Percentiles rank a stretch among this genome's conserved stretches.
Conservation (phyloP, 1,139 yeast species). For the Pichia norvegensis region DNA sequence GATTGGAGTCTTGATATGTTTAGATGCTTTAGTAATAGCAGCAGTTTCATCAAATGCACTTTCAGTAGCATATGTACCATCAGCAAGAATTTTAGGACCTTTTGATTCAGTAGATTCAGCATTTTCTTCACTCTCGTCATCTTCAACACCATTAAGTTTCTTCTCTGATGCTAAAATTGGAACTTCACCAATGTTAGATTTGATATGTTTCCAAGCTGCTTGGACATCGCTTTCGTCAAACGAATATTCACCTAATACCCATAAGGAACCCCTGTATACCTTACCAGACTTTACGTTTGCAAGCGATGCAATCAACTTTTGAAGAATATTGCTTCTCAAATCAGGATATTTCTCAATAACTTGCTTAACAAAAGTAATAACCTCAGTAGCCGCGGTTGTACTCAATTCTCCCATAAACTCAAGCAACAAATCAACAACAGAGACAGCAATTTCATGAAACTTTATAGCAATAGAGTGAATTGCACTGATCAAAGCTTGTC, state of each 20-base stretch:
- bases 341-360: constrained; percentile 89
- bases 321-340: constrained; percentile 59
- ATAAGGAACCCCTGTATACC: constrained; percentile 86
- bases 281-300: constrained; percentile 74
- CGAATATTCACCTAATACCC: constrained; percentile 94
- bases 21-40: constrained; percentile 26
- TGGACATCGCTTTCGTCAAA: constrained; percentile 66
- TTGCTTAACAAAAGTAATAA: constrained; percentile 82
- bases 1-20: constrained; percentile 51
- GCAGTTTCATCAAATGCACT: constrained; percentile 50
- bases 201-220: constrained; percentile 80
- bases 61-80: constrained; percentile 98
- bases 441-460: constrained; percentile 86
- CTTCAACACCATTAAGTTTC: constrained; percentile 30
- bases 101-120: constrained; percentile 30
- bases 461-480: constrained; percentile 85
- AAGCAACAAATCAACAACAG: constrained; percentile 79
- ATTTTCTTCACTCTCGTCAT: constrained; percentile 30
- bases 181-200: constrained; percentile 80
- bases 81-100: constrained; percentile 87
- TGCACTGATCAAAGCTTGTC: constrained; percentile 81
- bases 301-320: constrained; percentile 56
- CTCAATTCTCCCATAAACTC: constrained; percentile 83
- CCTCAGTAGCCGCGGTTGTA: constrained; percentile 71
- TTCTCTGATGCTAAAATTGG: constrained; percentile 79